These are phyloP conservation scores for Hypomontagnella monticulosa DNA, from an alignment of 495 filamentous ascomycete genomes.

Conservation along the genomic window DNA sequence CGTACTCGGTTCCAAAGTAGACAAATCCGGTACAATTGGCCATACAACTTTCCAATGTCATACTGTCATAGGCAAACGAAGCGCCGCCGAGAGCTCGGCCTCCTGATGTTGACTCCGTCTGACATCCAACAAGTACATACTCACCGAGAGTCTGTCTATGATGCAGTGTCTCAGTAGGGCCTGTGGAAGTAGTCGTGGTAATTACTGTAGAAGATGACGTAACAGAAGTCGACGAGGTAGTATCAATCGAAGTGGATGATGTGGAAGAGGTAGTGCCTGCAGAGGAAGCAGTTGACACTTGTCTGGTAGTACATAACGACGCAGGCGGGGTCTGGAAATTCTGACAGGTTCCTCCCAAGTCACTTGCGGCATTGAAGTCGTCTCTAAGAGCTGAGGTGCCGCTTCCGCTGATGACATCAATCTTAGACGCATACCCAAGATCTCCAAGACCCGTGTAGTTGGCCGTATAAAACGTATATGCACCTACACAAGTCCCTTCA, in stretches of 20 bases:
- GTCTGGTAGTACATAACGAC: conserved; percentile 38
- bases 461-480: conserved; percentile 63
- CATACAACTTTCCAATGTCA: conserved; percentile 62
- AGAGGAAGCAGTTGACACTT: conserved; percentile 25
- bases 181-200: conserved; percentile 37
- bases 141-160: conserved; percentile 50
- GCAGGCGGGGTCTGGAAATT: conserved; percentile 48
- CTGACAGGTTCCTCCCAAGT: conserved; percentile 53
- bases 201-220: conserved; percentile 37
- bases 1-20: conserved; percentile 61
- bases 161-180: conserved; percentile 48
- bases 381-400: conserved; percentile 43
- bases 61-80: conserved; percentile 55
- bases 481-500: conserved; percentile 59
- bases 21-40: conserved; percentile 56
- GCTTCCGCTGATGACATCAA: conserved; percentile 58
- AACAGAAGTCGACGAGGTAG: conserved; percentile 19
- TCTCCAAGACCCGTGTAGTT: conserved; percentile 56
- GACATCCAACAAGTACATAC: conserved; percentile 57
- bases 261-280: conserved; percentile 38
- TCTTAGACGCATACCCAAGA: conserved; percentile 57
- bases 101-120: conserved; percentile 54
- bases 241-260: conserved; percentile 35
- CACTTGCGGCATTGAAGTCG: conserved; percentile 54
- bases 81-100: conserved; percentile 51